Base-by-base conservation (phyloP, 306 rosid species). In the Casuarina equisetifolia region DNA sequence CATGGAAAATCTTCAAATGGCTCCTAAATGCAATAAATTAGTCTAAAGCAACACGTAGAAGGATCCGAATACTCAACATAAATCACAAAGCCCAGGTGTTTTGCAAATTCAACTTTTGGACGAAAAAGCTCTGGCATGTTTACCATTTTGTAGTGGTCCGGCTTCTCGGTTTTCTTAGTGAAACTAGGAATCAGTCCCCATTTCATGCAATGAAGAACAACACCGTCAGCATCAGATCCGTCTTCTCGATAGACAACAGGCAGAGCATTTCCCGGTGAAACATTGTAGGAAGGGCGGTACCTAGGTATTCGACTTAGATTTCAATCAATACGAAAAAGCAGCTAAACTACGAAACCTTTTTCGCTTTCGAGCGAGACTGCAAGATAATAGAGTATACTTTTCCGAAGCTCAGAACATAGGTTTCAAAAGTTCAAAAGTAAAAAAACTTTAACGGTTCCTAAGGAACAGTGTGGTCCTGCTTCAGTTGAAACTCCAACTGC, bases 151-250 rank as follows among this genome's bases (percentile, higher is more conserved):
- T 81, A 94, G 85, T 86, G 87, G 85, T 94, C 94, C 58, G 93
- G 96, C 81, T 90, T 90, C 68, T 94, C 96, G 13, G 86, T 79
- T 81, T 91, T 95, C 83, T 91, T 91, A 12, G 97, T 95, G 82
- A 95, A 95, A 85, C 97, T 91, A 52, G 97, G 97, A 86, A 92
- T 78, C 54, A 91, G 85, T 32, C 98, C 97, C 98, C 98, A 90
- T 86, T 82, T 92, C 98, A 94, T 94, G 78, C 92, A 88, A 40
- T 90, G 89, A 52, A 94, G 81, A 70, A 88, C 91, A 49, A 80
- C 75, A 4, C 77, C 94, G 25, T 84, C 92, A 54, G 85, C 74
- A 6, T 71, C 89, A 35, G 86, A 78, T n/a, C 78, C 90, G 40
- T 88, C 97, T 40, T 85, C 98, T 78, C 97, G 85, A 51, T 96